phyloP scores from a whole-genome alignment of 176 grass and related monocot genomes.

The Lolium rigidum region DNA sequence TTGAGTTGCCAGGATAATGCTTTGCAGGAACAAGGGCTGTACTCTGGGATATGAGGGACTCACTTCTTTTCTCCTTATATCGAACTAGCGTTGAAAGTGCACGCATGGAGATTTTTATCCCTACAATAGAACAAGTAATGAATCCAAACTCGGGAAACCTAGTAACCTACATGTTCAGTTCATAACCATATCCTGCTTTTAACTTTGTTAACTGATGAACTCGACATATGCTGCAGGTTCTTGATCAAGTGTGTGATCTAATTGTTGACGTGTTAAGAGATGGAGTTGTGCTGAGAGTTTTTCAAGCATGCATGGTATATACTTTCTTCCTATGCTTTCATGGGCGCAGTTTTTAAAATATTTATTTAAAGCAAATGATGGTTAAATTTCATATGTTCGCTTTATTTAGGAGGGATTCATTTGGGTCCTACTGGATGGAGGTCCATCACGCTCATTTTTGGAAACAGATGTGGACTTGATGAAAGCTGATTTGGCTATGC shows the following conservation, averaged over 20 bases:
- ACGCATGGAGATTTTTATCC: constrained; percentile 76
- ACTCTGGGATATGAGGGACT: constrained; percentile 86
- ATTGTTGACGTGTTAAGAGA: constrained; percentile 83
- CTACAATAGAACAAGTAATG: constrained; percentile 79
- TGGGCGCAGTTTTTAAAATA: constrained; percentile 26
- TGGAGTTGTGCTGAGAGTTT: constrained; percentile 83
- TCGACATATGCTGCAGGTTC: constrained; percentile 63
- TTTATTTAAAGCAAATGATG: constrained; percentile 28
- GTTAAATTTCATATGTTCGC: constrained; percentile 29
- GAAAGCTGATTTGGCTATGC: constrained; percentile 77
- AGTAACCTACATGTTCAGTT: constrained; percentile 36
- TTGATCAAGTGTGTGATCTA: constrained; percentile 83
- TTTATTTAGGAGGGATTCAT: constrained; percentile 72
- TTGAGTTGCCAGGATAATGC: constrained; percentile 31
- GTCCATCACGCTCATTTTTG: constrained; percentile 81
- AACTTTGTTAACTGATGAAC: constrained; percentile 35
- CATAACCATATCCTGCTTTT: constrained; percentile 16
- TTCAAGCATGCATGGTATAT: constrained; percentile 85
- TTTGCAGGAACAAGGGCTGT: constrained; percentile 73
- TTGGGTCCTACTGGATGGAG: constrained; percentile 92
- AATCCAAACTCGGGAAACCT: constrained; percentile 30
- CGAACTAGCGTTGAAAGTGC: constrained; percentile 61
- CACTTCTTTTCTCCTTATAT: constrained; percentile 84
- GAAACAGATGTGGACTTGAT: constrained; percentile 73
- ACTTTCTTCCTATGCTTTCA: constrained; percentile 10